Percentiles rank a stretch among this genome's conserved stretches.
Evolutionary conservation across 2,329 filamentous ascomycete genomes (phyloP).

Genomic region (Claviceps humidiphila): DNA sequence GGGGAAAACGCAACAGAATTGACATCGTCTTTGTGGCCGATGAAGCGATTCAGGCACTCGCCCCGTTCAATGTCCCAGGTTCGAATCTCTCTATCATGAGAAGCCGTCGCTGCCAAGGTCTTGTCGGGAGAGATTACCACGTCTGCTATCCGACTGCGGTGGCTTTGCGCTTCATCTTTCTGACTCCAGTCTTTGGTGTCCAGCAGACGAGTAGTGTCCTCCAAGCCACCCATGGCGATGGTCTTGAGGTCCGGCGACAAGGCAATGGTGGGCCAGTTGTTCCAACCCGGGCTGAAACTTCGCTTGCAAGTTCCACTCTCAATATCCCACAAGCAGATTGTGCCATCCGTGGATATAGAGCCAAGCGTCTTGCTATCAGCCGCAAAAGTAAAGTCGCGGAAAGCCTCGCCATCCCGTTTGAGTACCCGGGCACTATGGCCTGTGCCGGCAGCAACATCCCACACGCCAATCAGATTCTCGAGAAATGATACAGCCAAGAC

Average conservation of each 20-base stretch:
- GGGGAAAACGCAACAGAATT: constrained; percentile 5
- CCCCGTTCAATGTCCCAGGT: constrained; percentile 7
- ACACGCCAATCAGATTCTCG: constrained; percentile 7
- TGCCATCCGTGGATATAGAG: constrained; percentile 6
- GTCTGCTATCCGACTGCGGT: constrained; percentile 6
- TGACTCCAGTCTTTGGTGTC: constrained; percentile 5
- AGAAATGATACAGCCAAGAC: constrained; percentile 7
- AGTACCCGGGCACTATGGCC: constrained; percentile 7
- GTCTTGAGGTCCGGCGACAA: constrained; percentile 6
- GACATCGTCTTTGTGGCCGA: constrained; percentile 5
- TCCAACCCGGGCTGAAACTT: constrained; percentile 8
- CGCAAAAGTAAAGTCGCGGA: constrained; percentile 7
- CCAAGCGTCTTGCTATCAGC: constrained; percentile 6
- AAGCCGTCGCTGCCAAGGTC: constrained; percentile 6
- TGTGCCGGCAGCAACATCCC: constrained; percentile 6
- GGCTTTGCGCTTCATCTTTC: constrained; percentile 5
- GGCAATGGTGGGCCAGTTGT: constrained; percentile 8
- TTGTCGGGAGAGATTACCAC: constrained; percentile 6
- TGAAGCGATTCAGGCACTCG: constrained; percentile 2
- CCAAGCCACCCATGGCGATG: constrained; percentile 7
- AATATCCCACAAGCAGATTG: constrained; percentile 7
- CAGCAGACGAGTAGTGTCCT: constrained; percentile 6
- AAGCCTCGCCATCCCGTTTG: constrained; percentile 6
- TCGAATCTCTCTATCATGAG: constrained; percentile 6
- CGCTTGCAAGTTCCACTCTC: constrained; percentile 5